Conservation (phyloP, 257 asterid genomes). For the Ligustrum vulgare region DNA sequence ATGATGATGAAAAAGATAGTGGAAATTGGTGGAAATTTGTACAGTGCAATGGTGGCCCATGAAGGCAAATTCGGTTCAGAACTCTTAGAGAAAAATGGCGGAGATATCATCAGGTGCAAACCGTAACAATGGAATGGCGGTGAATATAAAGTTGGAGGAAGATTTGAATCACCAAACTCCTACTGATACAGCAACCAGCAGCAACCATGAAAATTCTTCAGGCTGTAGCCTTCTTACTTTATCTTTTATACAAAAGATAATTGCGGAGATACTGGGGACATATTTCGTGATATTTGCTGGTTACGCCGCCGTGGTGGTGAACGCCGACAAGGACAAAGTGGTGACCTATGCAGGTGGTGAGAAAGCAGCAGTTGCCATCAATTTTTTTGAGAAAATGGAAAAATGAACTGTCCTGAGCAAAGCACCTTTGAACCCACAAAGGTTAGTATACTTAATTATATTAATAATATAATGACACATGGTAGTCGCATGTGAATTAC, state of each 20-base stretch:
- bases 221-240: conserved; percentile 42
- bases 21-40: too few relatives aligned
- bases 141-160: conserved; percentile 50
- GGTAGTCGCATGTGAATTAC: too few relatives aligned
- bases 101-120: conserved; percentile 49
- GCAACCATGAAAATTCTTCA: conserved; percentile 20
- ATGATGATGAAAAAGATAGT: too few relatives aligned
- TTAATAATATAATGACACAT: too few relatives aligned
- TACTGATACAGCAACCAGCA: background rate
- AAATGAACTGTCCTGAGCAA: too few relatives aligned
- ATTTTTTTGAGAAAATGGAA: too few relatives aligned
- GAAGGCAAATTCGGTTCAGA: too few relatives aligned
- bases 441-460: too few relatives aligned
- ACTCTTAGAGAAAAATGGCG: conserved; percentile 35
- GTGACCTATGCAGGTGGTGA: too few relatives aligned
- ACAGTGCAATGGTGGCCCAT: too few relatives aligned
- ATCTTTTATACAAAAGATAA: conserved; percentile 75
- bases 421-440: too few relatives aligned
- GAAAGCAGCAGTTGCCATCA: too few relatives aligned
- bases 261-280: conserved; percentile 81
- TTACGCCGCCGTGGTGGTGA: conserved; percentile 67
- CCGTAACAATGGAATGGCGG: conserved; percentile 40
- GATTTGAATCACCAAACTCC: conserved; percentile 26
- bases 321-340: conserved; percentile 53
- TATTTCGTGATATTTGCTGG: conserved; percentile 81